Base-by-base conservation (phyloP, 225 moss, liverwort and hornwort species). In the Polytrichum commune region DNA sequence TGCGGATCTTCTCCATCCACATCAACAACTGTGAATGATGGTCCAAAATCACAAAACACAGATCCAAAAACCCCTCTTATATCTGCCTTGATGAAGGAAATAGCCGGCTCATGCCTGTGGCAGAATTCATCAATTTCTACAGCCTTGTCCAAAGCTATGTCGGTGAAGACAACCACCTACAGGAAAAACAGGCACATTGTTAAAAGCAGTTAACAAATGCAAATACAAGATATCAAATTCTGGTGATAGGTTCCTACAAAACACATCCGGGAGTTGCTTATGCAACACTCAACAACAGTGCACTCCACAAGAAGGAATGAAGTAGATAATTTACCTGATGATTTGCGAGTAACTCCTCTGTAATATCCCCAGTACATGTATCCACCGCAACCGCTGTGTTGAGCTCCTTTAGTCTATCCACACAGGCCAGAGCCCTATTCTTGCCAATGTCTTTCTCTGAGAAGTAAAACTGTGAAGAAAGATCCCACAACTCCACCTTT, bases 1-100 rank as follows among this genome's bases (percentile, higher is more conserved):
- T 91, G 91, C 0, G 97, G 97, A 74, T 94, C 94, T 75, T 98
- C 97, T 29, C 94, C 97, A 64, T 98, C 94, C 27, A 87, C 90
- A 72, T 98, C 97, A 0, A 83, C 80, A 27, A 98, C 91, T 0
- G 95, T 93, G 46, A 98, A 98, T 0, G 83, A 72, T 5, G 95
- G 97, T 0, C 97, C 97, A 33, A 98, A 98, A 73, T 98, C 97
- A 7, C 97, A 98, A 54, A 98, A 98, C 4, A 95, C 83, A 61
- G 84, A 91, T 8, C 95, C 97, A 72, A 98, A 98, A 63, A 98
- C 73, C 24, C 97, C 97, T 8, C 78, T 81, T 25, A 93, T 79
- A 57, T 95, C 97, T 7, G 92, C 77, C 85, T 86, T 98, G 70
- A 98, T 95, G 71, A 98, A 98, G 5, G 85, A 76, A 13, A 98